A percentile compares a stretch with the other conserved stretches of the same genome.
Evolutionary conservation across 192 early-diverging fungal genomes (phyloP).

Genomic region (Umbelopsis sp.): DNA sequence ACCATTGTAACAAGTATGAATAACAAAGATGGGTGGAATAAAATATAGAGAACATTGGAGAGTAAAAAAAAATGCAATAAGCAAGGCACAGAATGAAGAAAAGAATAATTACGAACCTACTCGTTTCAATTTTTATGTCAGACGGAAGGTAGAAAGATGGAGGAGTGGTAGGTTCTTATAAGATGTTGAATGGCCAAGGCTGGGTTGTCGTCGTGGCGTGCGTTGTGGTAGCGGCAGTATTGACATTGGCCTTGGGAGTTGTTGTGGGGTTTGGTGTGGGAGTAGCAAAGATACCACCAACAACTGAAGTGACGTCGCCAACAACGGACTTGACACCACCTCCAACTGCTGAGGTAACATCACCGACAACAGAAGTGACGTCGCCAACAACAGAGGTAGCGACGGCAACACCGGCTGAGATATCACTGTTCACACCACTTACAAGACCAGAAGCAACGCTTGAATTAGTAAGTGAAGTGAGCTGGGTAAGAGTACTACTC

Average conservation of each 20-base stretch:
- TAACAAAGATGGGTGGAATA: not conserved
- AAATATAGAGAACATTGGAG: not conserved
- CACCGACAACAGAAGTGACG: not conserved
- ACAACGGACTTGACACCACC: not conserved
- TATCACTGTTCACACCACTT: not conserved
- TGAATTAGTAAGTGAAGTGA: not conserved
- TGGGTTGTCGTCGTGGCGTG: not conserved
- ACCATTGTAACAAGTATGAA: conserved; percentile 5
- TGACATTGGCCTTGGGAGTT: not conserved
- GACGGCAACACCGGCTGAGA: not conserved
- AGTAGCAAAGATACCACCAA: not conserved
- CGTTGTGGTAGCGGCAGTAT: not conserved
- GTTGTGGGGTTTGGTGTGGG: too few relatives aligned
- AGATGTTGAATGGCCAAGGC: not conserved
- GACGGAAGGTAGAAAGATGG: not conserved
- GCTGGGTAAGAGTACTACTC: not conserved
- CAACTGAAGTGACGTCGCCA: not conserved
- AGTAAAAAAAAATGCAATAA: not conserved
- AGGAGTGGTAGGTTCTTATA: not conserved
- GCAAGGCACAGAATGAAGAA: not conserved
- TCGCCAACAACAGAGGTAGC: conserved; percentile 7
- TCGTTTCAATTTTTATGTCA: conserved; percentile 1
- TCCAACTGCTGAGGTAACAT: not conserved
- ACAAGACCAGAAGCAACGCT: not conserved
- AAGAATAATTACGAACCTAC: conserved; percentile 11